A percentile compares a stretch with the other conserved stretches of the same genome.
These are phyloP conservation scores for Begonia peltatifolia DNA, from an alignment of 306 rosid genomes.

Conservation along the genomic window DNA sequence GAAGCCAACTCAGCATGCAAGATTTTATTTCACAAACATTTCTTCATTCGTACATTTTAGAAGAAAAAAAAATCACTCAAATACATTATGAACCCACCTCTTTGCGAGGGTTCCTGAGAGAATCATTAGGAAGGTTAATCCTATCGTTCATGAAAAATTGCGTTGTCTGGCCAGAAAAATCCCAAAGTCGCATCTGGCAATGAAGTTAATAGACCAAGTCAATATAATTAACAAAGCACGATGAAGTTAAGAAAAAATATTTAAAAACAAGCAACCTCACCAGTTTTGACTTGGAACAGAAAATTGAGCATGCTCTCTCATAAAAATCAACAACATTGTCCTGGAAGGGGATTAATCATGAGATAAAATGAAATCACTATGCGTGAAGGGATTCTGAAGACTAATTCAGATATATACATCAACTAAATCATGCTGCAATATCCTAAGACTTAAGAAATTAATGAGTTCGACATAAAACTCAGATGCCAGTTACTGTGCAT, in stretches of 20 bases:
- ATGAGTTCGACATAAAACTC: too few species aligned
- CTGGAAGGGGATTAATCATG: conserved; percentile 32
- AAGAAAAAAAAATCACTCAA: too few species aligned
- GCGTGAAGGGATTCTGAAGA: too few species aligned
- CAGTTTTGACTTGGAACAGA: conserved; percentile 31
- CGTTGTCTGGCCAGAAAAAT: conserved; percentile 76
- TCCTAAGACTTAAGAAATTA: too few species aligned
- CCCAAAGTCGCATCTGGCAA: conserved; percentile 85
- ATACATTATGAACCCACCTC: conserved; percentile 25
- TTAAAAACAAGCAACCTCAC: conserved; percentile 32
- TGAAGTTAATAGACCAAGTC: conserved; percentile 13
- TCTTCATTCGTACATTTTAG: too few species aligned
- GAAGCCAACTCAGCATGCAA: too few species aligned
- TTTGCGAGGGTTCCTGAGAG: conserved; percentile 30
- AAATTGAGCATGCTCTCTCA: conserved; percentile 55
- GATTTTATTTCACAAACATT: too few species aligned
- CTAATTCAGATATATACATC: too few species aligned
- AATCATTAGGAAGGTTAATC: conserved; percentile 18
- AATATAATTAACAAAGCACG: conserved; percentile 9
- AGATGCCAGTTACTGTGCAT: too few species aligned
- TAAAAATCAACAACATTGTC: conserved; percentile 42
- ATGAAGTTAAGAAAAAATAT: background rate
- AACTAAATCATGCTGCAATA: too few species aligned
- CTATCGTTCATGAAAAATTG: conserved; percentile 41
- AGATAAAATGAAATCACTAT: background rate